Percentiles rank a stretch among this genome's conserved stretches.
Conservation (phyloP, 371 early-diverging fungal genomes). For the Mortierella sp. region DNA sequence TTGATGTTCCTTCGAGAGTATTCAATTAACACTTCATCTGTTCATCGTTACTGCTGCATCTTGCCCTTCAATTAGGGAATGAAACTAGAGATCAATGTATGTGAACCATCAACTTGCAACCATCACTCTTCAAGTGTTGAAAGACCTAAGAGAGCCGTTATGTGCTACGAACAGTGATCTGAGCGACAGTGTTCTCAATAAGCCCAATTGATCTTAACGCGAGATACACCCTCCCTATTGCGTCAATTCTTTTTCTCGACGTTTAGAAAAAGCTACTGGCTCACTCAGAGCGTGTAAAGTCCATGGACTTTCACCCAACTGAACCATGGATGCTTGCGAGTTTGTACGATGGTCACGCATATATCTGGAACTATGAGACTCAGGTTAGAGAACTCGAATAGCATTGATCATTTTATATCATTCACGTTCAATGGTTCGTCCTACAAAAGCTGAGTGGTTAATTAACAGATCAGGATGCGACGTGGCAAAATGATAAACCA, state of each 20-base stretch:
- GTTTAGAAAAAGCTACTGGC: constrained; percentile 79
- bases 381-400: constrained; percentile 68
- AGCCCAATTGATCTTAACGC: not conserved
- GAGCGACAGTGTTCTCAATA: not conserved
- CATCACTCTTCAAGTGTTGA: not conserved
- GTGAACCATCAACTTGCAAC: not conserved
- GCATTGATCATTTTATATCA: no score
- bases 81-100: constrained; percentile 13
- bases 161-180: not conserved
- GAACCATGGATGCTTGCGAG: constrained; percentile 99
- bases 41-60: not conserved
- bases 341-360: constrained; percentile 97
- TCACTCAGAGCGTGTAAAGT: constrained; percentile 97
- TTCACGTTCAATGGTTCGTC: no score
- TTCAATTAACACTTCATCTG: not conserved
- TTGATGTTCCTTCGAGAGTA: not conserved
- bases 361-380: constrained; percentile 99
- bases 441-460: not conserved
- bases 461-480: not conserved
- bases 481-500: not conserved
- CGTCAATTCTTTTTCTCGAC: not conserved
- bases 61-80: not conserved
- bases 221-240: not conserved
- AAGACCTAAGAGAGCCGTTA: not conserved
- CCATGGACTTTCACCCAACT: constrained; percentile 99